Evolutionary conservation across 2,329 filamentous ascomycete genomes (phyloP).

Genomic region (Aspergillus persii): DNA sequence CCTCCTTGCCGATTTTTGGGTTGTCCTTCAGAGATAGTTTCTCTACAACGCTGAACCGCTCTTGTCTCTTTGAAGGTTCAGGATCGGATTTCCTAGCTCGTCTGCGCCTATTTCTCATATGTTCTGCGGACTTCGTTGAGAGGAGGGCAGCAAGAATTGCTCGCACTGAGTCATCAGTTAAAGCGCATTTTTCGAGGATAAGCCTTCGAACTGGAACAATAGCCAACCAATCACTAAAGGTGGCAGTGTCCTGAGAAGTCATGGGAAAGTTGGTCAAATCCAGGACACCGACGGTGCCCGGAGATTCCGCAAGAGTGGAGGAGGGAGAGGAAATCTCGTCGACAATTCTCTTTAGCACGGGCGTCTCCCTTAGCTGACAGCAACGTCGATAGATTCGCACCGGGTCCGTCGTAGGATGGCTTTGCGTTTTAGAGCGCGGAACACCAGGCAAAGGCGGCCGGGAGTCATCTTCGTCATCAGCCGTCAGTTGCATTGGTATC

Average conservation of each 20-base stretch:
- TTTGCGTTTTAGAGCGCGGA: slow-evolving; percentile 54
- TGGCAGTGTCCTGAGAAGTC: slow-evolving; percentile 78
- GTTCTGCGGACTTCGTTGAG: slow-evolving; percentile 68
- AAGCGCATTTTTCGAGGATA: slow-evolving; percentile 78
- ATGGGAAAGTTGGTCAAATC: slow-evolving; percentile 83
- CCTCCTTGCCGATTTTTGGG: slow-evolving; percentile 73
- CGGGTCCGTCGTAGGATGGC: slow-evolving; percentile 81
- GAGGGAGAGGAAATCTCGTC: slow-evolving; percentile 75
- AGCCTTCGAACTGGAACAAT: slow-evolving; percentile 88
- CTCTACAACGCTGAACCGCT: slow-evolving; percentile 69
- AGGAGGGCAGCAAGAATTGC: slow-evolving; percentile 83
- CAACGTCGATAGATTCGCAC: slow-evolving; percentile 90
- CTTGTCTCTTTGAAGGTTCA: slow-evolving; percentile 28
- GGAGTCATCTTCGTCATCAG: slow-evolving; percentile 63
- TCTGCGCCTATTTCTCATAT: slow-evolving; percentile 51
- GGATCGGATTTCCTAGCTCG: slow-evolving; percentile 38
- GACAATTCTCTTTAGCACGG: slow-evolving; percentile 85
- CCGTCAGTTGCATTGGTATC: slow-evolving; percentile 77
- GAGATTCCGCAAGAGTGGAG: slow-evolving; percentile 61
- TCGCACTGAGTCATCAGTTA: slow-evolving; percentile 82
- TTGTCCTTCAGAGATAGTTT: slow-evolving; percentile 89
- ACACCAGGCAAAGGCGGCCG: slow-evolving; percentile 30
- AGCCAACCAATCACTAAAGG: slow-evolving; percentile 88
- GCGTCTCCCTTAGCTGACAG: slow-evolving; percentile 89
- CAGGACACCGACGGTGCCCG: slow-evolving; percentile 76